Evolutionary conservation across 257 asterid genomes (phyloP).

Genomic region (Misopates orontium): DNA sequence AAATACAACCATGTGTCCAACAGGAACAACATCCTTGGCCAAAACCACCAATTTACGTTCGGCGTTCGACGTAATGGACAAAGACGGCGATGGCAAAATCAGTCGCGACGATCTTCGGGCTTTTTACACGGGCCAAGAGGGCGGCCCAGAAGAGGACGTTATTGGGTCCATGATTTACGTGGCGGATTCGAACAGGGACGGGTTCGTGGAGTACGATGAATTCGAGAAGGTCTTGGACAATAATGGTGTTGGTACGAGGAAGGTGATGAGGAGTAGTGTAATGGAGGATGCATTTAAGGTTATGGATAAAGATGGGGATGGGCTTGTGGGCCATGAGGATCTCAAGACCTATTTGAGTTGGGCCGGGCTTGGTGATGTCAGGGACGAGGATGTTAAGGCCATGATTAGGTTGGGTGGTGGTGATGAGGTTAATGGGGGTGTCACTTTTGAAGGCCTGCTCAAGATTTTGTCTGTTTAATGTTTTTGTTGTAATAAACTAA

Average conservation of each 20-base stretch:
- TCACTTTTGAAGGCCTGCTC: constrained; percentile 60
- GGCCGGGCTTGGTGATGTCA: constrained; percentile 70
- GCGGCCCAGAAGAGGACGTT: constrained; percentile 33
- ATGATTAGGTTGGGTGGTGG: constrained; percentile 81
- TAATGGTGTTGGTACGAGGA: background rate
- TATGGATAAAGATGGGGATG: constrained; percentile 95
- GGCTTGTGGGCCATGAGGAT: constrained; percentile 73
- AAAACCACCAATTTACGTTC: constrained; percentile 51
- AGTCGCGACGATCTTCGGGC: constrained; percentile 70
- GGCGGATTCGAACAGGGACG: constrained; percentile 70
- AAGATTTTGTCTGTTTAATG: constrained; percentile 59
- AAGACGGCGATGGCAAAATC: constrained; percentile 79
- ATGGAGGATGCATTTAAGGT: constrained; percentile 81
- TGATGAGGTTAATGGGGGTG: constrained; percentile 56
- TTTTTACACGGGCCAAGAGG: constrained; percentile 39
- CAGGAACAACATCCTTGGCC: constrained; percentile 36
- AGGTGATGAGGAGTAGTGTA: constrained; percentile 18
- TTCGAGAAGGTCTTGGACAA: constrained; percentile 65
- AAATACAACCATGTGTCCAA: constrained; percentile 60
- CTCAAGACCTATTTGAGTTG: constrained; percentile 51
- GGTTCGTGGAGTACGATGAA: constrained; percentile 81
- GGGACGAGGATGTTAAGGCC: constrained; percentile 78
- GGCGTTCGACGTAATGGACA: constrained; percentile 80
- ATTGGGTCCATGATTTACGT: constrained; percentile 69
- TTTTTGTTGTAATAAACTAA: background rate